Evolutionary conservation across 1,284 basidiomycete species (phyloP).

Genomic region (Microbotryomycetes sp.): DNA sequence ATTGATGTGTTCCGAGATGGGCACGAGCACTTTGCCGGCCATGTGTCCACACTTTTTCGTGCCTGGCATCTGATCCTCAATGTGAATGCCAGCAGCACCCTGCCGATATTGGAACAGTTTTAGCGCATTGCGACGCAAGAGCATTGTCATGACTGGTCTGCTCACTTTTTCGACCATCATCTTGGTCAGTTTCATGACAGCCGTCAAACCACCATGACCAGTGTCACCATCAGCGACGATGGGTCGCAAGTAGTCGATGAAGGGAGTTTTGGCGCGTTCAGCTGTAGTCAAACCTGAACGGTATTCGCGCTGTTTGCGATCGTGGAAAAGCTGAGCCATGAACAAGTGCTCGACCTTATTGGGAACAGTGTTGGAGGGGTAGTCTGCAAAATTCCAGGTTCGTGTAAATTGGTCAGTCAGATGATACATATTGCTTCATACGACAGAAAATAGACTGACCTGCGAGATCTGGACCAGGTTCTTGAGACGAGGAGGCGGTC

Average conservation of each 20-base stretch:
- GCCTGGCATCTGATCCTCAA: slow-evolving; percentile 71
- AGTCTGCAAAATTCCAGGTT: slow-evolving; percentile 45
- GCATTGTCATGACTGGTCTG: not conserved
- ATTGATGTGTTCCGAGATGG: slow-evolving; percentile 70
- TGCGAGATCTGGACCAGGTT: slow-evolving; percentile 96
- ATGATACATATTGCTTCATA: not conserved
- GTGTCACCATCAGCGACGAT: slow-evolving; percentile 48
- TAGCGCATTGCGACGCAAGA: no score
- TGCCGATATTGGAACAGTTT: not conserved
- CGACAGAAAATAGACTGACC: slow-evolving; percentile 40
- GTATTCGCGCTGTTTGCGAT: slow-evolving; percentile 51
- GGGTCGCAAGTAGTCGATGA: slow-evolving; percentile 44
- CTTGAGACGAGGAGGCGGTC: slow-evolving; percentile 80
- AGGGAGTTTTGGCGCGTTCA: slow-evolving; percentile 49
- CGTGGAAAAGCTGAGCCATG: slow-evolving; percentile 58
- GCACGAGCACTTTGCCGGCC: slow-evolving; percentile 66
- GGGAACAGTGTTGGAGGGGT: slow-evolving; percentile 58
- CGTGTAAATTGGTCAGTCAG: slow-evolving; percentile 2
- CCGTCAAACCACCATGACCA: slow-evolving; percentile 57
- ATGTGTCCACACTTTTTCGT: slow-evolving; percentile 59
- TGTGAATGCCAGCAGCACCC: slow-evolving; percentile 54
- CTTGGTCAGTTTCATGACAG: slow-evolving; percentile 67
- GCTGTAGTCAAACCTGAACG: slow-evolving; percentile 59
- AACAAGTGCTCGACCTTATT: slow-evolving; percentile 59
- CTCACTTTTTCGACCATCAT: slow-evolving; percentile 71